Evolutionary conservation across 129 eudicot genomes (phyloP).

Genomic region (Kitagawia praeruptora): DNA sequence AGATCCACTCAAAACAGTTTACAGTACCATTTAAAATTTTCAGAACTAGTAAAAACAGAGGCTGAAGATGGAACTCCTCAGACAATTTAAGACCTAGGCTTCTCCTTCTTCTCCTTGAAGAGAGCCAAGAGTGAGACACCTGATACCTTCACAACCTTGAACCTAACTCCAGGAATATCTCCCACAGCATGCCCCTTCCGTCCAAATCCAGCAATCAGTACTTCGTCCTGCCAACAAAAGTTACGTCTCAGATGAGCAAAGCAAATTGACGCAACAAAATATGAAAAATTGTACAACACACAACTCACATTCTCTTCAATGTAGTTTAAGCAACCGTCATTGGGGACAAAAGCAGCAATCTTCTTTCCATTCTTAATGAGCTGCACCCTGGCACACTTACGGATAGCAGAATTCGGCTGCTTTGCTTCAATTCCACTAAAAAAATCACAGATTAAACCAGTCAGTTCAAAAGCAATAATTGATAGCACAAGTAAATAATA

Average conservation of each 20-base stretch:
- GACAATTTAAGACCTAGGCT: conserved; percentile 13
- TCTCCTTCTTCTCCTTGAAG: conserved; percentile 24
- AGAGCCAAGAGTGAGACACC: conserved; percentile 41
- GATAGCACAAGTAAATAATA: not conserved
- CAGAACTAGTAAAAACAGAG: not conserved
- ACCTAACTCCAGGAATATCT: conserved; percentile 47
- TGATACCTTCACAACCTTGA: conserved; percentile 44
- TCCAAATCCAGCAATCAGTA: conserved; percentile 45
- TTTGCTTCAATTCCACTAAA: conserved; percentile 13
- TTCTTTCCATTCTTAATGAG: conserved; percentile 41
- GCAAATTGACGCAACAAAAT: not conserved
- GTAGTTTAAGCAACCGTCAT: conserved; percentile 56
- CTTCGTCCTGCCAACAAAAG: conserved; percentile 28
- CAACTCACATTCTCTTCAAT: conserved; percentile 37
- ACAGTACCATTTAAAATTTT: conserved; percentile 1
- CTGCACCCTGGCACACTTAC: conserved; percentile 19
- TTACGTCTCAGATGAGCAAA: not conserved
- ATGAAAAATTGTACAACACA: not conserved
- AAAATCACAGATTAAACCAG: not conserved
- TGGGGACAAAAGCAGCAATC: conserved; percentile 54
- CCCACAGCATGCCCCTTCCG: conserved; percentile 42
- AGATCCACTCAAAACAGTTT: conserved; percentile 2
- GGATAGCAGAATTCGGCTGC: conserved; percentile 21
- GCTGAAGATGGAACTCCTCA: not conserved
- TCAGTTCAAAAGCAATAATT: not conserved